Percentiles rank a stretch among this genome's conserved stretches.
Conservation (phyloP, 192 early-diverging fungal species). For the Irineochytrium annulatum region DNA sequence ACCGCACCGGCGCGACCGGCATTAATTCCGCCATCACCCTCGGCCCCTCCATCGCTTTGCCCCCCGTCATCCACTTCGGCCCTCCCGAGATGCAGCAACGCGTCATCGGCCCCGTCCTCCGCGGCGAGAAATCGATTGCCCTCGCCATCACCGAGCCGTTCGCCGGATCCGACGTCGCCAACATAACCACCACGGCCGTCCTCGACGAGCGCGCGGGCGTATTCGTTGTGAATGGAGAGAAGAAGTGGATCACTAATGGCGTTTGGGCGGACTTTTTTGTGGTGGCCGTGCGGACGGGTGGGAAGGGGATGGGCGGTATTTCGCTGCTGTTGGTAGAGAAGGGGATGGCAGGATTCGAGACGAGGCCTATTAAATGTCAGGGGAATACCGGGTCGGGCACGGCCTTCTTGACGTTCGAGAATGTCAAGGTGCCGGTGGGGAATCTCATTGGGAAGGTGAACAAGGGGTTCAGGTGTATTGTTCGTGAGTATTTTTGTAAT, state of each 20-base stretch:
- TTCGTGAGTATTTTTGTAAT: constrained; percentile 35
- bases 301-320: constrained; percentile 66
- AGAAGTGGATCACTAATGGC: constrained; percentile 60
- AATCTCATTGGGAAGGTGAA: constrained; percentile 76
- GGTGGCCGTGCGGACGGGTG: constrained; percentile 69
- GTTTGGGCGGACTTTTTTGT: constrained; percentile 75
- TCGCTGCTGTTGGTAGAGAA: constrained; percentile 66
- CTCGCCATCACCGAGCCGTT: constrained; percentile 68
- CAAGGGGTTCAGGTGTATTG: constrained; percentile 70
- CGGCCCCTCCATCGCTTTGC: constrained; percentile 67
- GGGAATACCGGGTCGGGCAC: constrained; percentile 74
- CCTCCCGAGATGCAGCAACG: constrained; percentile 55
- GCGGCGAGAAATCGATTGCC: constrained; percentile 67
- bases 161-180: constrained; percentile 64
- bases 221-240: constrained; percentile 72
- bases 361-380: constrained; percentile 68
- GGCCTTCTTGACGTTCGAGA: constrained; percentile 65
- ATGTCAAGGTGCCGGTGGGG: constrained; percentile 66
- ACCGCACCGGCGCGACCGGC: constrained; percentile 10
- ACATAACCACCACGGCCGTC: constrained; percentile 54
- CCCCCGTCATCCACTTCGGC: constrained; percentile 65
- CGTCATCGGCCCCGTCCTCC: constrained; percentile 52
- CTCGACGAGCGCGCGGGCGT: constrained; percentile 47
- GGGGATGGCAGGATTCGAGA: constrained; percentile 59
- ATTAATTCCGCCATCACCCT: constrained; percentile 46